Conservation (phyloP, 257 asterid genomes). For the Solanum virginianum region DNA sequence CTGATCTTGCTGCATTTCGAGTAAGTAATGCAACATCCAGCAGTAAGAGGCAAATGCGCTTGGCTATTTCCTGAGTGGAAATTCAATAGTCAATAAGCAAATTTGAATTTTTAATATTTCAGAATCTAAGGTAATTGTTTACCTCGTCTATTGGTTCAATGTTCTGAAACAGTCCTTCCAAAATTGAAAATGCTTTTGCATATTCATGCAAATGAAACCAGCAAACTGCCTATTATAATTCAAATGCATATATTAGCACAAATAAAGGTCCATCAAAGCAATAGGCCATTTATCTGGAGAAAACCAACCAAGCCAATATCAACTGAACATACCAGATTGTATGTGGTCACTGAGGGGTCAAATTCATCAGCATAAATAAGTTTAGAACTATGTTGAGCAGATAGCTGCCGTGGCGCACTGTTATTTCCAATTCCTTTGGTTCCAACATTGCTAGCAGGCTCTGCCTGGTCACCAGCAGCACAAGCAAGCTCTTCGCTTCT, state of each 20-base stretch:
- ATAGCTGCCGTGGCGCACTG: conserved; percentile 17
- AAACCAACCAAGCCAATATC: background rate
- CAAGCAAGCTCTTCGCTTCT: conserved; percentile 46
- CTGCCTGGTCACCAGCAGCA: conserved; percentile 44
- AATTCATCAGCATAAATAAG: conserved; percentile 31
- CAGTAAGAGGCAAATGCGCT: conserved; percentile 71
- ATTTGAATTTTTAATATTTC: background rate
- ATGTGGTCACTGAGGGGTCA: conserved; percentile 51
- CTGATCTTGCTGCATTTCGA: conserved; percentile 53
- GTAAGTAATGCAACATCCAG: conserved; percentile 80
- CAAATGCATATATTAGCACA: conserved; percentile 4
- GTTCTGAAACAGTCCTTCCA: conserved; percentile 71
- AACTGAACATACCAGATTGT: conserved; percentile 49
- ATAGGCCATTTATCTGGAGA: background rate
- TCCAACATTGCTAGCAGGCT: conserved; percentile 29
- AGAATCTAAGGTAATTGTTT: background rate
- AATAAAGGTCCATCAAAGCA: background rate
- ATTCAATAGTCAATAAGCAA: background rate
- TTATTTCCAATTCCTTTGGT: conserved; percentile 36
- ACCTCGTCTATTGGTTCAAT: conserved; percentile 92
- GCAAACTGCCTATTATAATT: conserved; percentile 54
- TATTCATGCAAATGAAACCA: conserved; percentile 93
- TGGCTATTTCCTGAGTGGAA: conserved; percentile 60
- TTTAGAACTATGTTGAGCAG: conserved; percentile 29
- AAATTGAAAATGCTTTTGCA: conserved; percentile 49